Evolutionary conservation across 73 alveolate genomes (phyloP).

Genomic region (Paramecium caudatum): DNA sequence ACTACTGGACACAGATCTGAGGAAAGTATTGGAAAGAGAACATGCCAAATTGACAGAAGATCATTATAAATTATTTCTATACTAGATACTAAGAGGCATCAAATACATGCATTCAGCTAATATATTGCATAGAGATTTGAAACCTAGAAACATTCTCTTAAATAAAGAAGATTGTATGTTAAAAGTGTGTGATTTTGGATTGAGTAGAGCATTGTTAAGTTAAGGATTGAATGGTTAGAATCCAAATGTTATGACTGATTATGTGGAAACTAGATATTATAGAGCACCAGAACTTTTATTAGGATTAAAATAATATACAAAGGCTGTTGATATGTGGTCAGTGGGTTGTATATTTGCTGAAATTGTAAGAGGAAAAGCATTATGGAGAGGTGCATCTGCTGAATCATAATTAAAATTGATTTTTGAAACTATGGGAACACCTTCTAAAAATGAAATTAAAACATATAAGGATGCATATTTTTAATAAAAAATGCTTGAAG

Average conservation of each 20-base stretch:
- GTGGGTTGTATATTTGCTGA: slow-evolving; percentile 84
- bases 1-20: slow-evolving; percentile 98
- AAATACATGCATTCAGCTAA: slow-evolving; percentile 95
- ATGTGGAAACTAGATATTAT: slow-evolving; percentile 80
- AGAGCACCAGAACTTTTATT: slow-evolving; percentile 82
- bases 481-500: slow-evolving; percentile 57
- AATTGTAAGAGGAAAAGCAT: slow-evolving; percentile 71
- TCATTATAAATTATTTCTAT: slow-evolving; percentile 95
- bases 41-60: slow-evolving; percentile 94
- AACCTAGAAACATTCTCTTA: slow-evolving; percentile 85
- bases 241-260: slow-evolving; percentile 74
- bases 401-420: slow-evolving; percentile 71
- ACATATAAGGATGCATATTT: not conserved
- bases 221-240: slow-evolving; percentile 73
- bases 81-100: slow-evolving; percentile 94
- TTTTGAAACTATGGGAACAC: slow-evolving; percentile 79
- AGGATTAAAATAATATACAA: slow-evolving; percentile 74
- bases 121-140: slow-evolving; percentile 94
- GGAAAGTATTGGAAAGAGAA: slow-evolving; percentile 92
- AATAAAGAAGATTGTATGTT: slow-evolving; percentile 73
- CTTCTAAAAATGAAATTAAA: slow-evolving; percentile 63
- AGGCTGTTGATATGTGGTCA: slow-evolving; percentile 83
- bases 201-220: slow-evolving; percentile 80
- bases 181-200: slow-evolving; percentile 95
- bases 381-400: slow-evolving; percentile 79